These are phyloP conservation scores for Flaveria linearis DNA, from an alignment of 129 eudicot genomes.

Conservation along the genomic window DNA sequence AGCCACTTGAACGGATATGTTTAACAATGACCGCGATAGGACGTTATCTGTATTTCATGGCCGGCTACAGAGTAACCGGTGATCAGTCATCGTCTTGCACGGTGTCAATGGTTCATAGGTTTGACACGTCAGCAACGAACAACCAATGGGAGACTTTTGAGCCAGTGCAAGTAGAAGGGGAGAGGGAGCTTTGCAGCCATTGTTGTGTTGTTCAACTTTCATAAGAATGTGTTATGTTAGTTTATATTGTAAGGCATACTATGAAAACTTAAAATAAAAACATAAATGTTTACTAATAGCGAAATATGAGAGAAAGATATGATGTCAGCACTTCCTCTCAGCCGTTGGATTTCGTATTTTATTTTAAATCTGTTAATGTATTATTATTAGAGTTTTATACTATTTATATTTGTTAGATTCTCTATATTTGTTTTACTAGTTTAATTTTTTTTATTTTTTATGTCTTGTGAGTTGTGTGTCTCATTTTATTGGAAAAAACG, in stretches of 20 bases:
- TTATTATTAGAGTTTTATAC: background rate
- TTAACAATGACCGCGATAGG: slow-evolving; percentile 61
- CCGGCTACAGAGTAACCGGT: slow-evolving; percentile 40
- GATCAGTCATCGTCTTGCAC: slow-evolving; percentile 41
- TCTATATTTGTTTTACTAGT: background rate
- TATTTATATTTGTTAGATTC: background rate
- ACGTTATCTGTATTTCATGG: slow-evolving; percentile 40
- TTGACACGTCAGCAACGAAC: slow-evolving; percentile 44
- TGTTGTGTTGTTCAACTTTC: slow-evolving; percentile 50
- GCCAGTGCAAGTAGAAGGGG: slow-evolving; percentile 43
- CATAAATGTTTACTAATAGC: background rate
- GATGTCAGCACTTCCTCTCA: background rate
- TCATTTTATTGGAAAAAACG: too few species aligned
- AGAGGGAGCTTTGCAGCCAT: slow-evolving; percentile 56
- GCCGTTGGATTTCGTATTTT: background rate
- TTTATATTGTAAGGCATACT: background rate
- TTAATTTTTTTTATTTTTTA: too few species aligned
- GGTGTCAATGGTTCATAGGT: slow-evolving; percentile 45
- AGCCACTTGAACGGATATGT: slow-evolving; percentile 32
- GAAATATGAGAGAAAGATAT: slow-evolving; percentile 7
- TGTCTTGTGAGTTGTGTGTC: too few species aligned
- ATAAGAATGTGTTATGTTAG: slow-evolving; percentile 7
- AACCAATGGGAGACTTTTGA: slow-evolving; percentile 53
- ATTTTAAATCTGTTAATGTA: background rate
- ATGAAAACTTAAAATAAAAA: background rate